These are phyloP conservation scores for Ocimum tenuiflorum DNA, from an alignment of 257 asterid genomes.

Conservation along the genomic window DNA sequence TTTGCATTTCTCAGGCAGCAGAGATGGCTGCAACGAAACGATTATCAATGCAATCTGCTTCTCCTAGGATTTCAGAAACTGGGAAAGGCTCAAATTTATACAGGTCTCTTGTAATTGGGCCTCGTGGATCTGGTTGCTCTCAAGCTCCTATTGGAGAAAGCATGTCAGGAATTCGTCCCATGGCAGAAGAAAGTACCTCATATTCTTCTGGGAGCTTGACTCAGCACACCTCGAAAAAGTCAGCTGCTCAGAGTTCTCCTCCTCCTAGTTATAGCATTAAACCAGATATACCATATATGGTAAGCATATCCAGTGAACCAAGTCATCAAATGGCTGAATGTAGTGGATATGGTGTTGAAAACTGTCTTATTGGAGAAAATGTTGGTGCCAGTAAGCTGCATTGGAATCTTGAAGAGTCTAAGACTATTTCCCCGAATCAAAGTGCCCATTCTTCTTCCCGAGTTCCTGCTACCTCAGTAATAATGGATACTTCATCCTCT, in stretches of 20 bases:
- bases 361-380: conserved; percentile 13
- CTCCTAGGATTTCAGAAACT: conserved; percentile 66
- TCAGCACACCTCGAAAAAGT: conserved; percentile 19
- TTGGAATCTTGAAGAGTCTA: conserved; percentile 23
- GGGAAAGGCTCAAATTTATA: conserved; percentile 36
- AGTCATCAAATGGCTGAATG: conserved; percentile 8
- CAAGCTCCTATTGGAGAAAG: conserved; percentile 18
- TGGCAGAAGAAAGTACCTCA: conserved; percentile 44
- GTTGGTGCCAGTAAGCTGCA: conserved; percentile 14
- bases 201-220: conserved; percentile 26
- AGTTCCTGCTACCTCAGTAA: conserved; percentile 1
- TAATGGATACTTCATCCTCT: conserved; percentile 15
- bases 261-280: conserved; percentile 20
- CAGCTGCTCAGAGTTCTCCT: conserved; percentile 30
- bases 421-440: conserved; percentile 14
- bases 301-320: conserved; percentile 20
- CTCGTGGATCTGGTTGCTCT: conserved; percentile 33
- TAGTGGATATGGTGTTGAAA: conserved; percentile 14
- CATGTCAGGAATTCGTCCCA: conserved; percentile 25
- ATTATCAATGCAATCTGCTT: conserved; percentile 51
- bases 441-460: conserved; percentile 26
- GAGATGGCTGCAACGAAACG: conserved; percentile 82
- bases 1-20: conserved; percentile 92
- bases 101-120: conserved; percentile 36
- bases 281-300: conserved; percentile 11